A percentile compares a stretch with the other conserved stretches of the same genome.
Conservation (phyloP, 129 eudicot genomes). For the Ambrosia trifida region DNA sequence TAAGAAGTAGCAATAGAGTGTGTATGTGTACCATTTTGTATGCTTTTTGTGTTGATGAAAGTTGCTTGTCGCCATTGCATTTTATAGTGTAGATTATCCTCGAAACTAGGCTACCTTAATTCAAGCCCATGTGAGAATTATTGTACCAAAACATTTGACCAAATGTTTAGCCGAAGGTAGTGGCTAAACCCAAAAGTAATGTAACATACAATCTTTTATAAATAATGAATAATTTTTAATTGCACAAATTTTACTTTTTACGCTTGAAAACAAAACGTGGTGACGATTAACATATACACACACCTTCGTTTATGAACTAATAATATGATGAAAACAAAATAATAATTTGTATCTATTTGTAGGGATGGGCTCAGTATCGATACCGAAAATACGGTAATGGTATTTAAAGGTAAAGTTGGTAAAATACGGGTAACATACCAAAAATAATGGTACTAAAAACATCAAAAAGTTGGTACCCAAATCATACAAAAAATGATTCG, state of each 20-base stretch:
- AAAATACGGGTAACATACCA: too few relatives aligned
- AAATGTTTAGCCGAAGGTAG: constrained; percentile 33
- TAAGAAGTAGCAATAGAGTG: constrained; percentile 25
- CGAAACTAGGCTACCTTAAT: constrained; percentile 21
- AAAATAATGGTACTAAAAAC: too few relatives aligned
- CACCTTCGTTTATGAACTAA: too few relatives aligned
- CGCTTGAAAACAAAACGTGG: too few relatives aligned
- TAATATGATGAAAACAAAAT: too few relatives aligned
- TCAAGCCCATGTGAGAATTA: constrained; percentile 38
- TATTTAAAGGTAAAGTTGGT: too few relatives aligned
- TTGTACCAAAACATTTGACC: constrained; percentile 31
- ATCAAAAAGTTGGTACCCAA: too few relatives aligned
- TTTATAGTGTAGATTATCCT: constrained; percentile 30
- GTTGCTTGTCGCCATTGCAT: constrained; percentile 20
- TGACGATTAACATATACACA: too few relatives aligned
- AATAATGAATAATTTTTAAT: neutral
- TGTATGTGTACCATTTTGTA: constrained; percentile 30
- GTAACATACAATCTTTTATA: neutral
- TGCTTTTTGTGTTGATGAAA: constrained; percentile 16
- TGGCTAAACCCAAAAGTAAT: neutral
- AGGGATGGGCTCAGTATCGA: too few relatives aligned
- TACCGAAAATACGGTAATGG: too few relatives aligned
- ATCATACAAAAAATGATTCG: too few relatives aligned
- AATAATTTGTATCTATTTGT: too few relatives aligned
- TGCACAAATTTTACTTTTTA: neutral